Conservation (phyloP, 345 rosid species). For the Brassica cretica region DNA sequence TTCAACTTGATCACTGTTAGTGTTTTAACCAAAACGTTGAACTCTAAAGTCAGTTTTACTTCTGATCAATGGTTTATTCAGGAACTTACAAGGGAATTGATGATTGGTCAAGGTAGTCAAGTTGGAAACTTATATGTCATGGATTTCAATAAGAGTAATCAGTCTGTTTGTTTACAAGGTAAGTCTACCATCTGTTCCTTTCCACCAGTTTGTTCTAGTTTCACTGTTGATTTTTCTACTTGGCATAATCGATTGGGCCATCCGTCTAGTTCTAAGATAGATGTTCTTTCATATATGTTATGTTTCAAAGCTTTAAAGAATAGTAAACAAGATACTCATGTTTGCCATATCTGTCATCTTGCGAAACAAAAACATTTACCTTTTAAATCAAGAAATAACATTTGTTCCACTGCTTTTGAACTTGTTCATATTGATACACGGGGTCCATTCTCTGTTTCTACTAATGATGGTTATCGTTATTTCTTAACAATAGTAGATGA, state of each 20-base stretch:
- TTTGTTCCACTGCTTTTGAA: neutral
- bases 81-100: neutral
- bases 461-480: too few species aligned
- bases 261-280: neutral
- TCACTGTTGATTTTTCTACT: fast-evolving
- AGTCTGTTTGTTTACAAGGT: neutral
- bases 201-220: neutral
- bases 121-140: neutral
- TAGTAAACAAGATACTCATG: neutral
- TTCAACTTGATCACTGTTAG: neutral
- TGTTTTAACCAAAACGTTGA: neutral
- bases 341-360: neutral
- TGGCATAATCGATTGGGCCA: neutral
- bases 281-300: neutral
- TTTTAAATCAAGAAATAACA: neutral
- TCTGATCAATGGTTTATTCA: neutral
- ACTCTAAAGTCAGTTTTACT: neutral
- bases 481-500: too few species aligned
- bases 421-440: too few species aligned
- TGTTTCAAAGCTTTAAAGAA: neutral
- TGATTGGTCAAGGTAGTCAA: conserved; percentile 1
- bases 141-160: neutral
- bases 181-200: neutral
- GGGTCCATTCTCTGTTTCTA: too few species aligned
- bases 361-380: neutral